Percentiles rank a stretch among this genome's conserved stretches.
These are phyloP conservation scores for Moricandia arvensis DNA, from an alignment of 345 rosid genomes.

Conservation along the genomic window DNA sequence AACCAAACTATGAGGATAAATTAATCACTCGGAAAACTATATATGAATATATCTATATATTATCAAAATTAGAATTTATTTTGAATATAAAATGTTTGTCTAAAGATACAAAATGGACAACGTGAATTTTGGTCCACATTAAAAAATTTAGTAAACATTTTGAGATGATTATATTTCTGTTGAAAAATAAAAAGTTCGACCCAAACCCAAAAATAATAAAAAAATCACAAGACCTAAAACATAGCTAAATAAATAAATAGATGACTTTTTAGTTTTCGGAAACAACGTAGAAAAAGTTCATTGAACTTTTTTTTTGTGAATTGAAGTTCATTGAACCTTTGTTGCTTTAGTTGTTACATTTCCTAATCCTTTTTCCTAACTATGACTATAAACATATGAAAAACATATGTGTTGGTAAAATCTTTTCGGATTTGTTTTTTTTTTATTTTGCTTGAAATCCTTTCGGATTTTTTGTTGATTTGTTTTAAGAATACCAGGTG, in stretches of 20 bases:
- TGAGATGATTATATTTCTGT: not conserved
- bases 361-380: not conserved
- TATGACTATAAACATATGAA: not conserved
- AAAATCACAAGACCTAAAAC: not conserved
- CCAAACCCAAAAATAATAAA: not conserved
- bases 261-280: not conserved
- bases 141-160: not conserved
- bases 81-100: not conserved
- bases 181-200: not conserved
- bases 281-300: not conserved
- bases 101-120: not conserved
- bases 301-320: no score
- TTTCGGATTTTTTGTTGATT: not conserved
- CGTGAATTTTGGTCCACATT: not conserved
- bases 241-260: not conserved
- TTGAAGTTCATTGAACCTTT: not conserved
- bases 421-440: no score
- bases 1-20: no score
- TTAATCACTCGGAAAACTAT: no score
- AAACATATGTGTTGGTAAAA: not conserved
- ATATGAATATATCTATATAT: not conserved
- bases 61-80: not conserved
- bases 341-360: not conserved
- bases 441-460: no score
- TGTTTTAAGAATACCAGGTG: not conserved